These are phyloP conservation scores for Trichothecium sympodiale DNA, from an alignment of 2,329 filamentous ascomycete genomes.

Conservation along the genomic window DNA sequence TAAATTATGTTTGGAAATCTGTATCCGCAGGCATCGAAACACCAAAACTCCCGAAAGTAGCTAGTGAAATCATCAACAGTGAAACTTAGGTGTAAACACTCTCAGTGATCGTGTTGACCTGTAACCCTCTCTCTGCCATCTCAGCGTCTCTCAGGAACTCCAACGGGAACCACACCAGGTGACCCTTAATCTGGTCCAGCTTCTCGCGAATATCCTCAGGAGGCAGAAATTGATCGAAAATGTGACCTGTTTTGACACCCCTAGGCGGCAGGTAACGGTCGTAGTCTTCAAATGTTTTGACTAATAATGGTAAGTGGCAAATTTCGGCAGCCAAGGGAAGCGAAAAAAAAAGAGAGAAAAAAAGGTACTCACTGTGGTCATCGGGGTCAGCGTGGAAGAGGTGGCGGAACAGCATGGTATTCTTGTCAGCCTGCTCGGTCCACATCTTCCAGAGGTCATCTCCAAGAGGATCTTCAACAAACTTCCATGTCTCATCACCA, in stretches of 20 bases:
- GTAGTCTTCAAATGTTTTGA: constrained; percentile 86
- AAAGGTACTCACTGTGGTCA: constrained; percentile 53
- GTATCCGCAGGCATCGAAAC: no score
- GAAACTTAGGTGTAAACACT: constrained; percentile 64
- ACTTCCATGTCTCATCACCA: constrained; percentile 47
- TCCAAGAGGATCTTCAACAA: constrained; percentile 61
- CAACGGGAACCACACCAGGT: constrained; percentile 92
- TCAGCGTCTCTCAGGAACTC: constrained; percentile 72
- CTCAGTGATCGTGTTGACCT: constrained; percentile 79
- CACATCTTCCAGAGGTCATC: constrained; percentile 59
- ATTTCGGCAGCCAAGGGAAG: neutral
- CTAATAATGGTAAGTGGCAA: constrained; percentile 23
- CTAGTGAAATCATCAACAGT: no score
- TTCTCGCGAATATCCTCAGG: constrained; percentile 62
- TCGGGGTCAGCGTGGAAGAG: constrained; percentile 85
- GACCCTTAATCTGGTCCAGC: constrained; percentile 70
- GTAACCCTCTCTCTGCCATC: constrained; percentile 82
- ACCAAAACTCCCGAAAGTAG: no score
- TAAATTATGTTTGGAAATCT: no score
- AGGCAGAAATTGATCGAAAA: constrained; percentile 71
- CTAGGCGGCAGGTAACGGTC: constrained; percentile 62
- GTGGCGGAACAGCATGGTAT: constrained; percentile 67
- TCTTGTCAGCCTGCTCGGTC: constrained; percentile 56
- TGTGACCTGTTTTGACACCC: constrained; percentile 69
- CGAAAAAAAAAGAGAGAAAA: constrained; percentile 1